phyloP scores from a whole-genome alignment of 495 filamentous ascomycete genomes.

The Neurospora africana region DNA sequence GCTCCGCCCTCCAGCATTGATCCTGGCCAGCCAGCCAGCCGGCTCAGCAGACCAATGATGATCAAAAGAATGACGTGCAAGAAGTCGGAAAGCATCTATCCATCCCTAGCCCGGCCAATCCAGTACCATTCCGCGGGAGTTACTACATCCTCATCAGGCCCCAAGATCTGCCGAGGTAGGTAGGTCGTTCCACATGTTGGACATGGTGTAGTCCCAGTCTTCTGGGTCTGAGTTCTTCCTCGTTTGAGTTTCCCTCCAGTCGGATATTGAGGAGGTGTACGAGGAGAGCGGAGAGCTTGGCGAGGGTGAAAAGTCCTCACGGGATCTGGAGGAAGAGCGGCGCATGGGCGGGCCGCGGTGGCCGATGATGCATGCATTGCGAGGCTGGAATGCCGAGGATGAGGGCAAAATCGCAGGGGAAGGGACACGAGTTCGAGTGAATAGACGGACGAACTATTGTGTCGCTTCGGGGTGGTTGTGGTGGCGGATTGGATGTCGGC shows the following conservation, averaged over 20 bases:
- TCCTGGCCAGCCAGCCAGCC: no score
- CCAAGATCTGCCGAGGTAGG: background rate
- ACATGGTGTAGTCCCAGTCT: background rate
- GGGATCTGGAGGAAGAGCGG: background rate
- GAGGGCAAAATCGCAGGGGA: background rate
- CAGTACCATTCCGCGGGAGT: background rate
- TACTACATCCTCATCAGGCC: background rate
- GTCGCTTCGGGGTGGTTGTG: background rate
- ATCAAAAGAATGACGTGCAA: background rate
- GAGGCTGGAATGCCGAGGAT: background rate
- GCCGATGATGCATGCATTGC: background rate
- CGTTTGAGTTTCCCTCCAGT: background rate
- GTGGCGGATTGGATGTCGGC: background rate
- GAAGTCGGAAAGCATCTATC: background rate
- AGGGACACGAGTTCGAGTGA: background rate
- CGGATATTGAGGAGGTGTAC: background rate
- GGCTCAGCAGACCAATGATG: background rate
- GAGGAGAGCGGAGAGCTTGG: background rate
- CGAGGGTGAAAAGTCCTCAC: background rate
- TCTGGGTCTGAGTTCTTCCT: background rate
- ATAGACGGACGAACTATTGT: background rate
- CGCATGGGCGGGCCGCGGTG: background rate
- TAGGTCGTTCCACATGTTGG: background rate
- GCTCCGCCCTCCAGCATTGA: no score
- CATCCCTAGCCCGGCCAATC: background rate